These are phyloP conservation scores for Odontarrhena argentea DNA, from an alignment of 345 rosid genomes.

Conservation along the genomic window DNA sequence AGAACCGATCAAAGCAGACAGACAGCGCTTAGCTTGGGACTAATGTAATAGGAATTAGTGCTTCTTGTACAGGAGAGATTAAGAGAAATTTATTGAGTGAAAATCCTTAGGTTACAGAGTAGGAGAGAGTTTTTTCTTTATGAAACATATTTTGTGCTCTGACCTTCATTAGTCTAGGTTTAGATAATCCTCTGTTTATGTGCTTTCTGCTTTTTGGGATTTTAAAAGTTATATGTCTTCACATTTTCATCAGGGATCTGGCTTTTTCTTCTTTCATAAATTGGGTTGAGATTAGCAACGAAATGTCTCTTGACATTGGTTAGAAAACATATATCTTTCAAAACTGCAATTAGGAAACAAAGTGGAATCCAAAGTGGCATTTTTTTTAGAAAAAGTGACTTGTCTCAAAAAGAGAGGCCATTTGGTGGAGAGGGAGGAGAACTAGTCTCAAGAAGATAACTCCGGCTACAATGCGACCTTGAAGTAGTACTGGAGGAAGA, in stretches of 20 bases:
- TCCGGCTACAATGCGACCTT: conserved; percentile 86
- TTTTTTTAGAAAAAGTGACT: conserved; percentile 4
- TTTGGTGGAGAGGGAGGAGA: conserved; percentile 74
- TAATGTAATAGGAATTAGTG: conserved; percentile 38
- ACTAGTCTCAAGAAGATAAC: conserved; percentile 76
- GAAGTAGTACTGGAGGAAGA: conserved; percentile 95
- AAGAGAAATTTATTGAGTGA: conserved; percentile 31
- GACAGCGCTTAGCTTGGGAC: conserved; percentile 21
- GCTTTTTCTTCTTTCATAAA: conserved; percentile 5
- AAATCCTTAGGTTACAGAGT: conserved; percentile 34
- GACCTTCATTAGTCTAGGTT: conserved; percentile 30
- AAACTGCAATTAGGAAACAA: conserved; percentile 28
- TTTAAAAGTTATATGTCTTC: conserved; percentile 6
- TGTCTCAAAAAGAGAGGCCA: conserved; percentile 37
- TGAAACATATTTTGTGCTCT: conserved; percentile 22
- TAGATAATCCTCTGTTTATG: conserved; percentile 27
- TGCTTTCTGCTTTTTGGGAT: conserved; percentile 19
- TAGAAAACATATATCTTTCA: conserved; percentile 26
- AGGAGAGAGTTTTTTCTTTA: conserved; percentile 30
- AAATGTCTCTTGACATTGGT: conserved; percentile 19
- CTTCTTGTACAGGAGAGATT: conserved; percentile 40
- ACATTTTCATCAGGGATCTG: not conserved
- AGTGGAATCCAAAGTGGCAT: not conserved
- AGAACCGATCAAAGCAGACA: conserved; percentile 27
- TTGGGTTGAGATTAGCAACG: conserved; percentile 11